These are phyloP conservation scores for Talaromyces sp. DNA, from an alignment of 2,329 filamentous ascomycete species.

Conservation along the genomic window DNA sequence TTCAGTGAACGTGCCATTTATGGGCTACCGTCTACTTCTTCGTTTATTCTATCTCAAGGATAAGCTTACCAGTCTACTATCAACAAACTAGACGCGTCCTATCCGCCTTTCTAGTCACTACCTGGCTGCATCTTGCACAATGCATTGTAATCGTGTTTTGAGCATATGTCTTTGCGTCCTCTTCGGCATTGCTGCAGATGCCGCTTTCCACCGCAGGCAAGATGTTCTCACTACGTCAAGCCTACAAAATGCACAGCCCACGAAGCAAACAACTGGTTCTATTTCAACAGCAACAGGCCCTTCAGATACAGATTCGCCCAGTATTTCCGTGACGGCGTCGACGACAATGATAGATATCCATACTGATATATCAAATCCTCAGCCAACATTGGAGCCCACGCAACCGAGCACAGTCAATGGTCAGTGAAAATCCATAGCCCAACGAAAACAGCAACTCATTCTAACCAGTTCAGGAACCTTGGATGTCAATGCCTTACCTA, in stretches of 20 bases:
- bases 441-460: background rate
- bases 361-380: constrained; percentile 16
- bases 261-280: background rate
- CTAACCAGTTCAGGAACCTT: constrained; percentile 21
- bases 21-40: background rate
- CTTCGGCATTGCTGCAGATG: constrained; percentile 3
- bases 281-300: background rate
- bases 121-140: background rate
- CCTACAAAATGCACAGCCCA: constrained; percentile 7
- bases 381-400: constrained; percentile 6
- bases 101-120: background rate
- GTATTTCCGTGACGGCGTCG: background rate
- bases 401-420: constrained; percentile 2
- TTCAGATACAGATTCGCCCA: constrained; percentile 1
- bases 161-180: constrained; percentile 1
- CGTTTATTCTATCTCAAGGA: background rate
- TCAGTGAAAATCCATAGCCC: background rate
- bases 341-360: constrained; percentile 18
- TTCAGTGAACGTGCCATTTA: background rate
- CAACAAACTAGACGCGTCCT: constrained; percentile 4
- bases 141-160: constrained; percentile 2
- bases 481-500: constrained; percentile 54
- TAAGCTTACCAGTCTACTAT: background rate
- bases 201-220: constrained; percentile 4
- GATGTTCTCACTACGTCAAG: constrained; percentile 9